Evolutionary conservation across 306 rosid species (phyloP).

Genomic region (Malus fusca): DNA sequence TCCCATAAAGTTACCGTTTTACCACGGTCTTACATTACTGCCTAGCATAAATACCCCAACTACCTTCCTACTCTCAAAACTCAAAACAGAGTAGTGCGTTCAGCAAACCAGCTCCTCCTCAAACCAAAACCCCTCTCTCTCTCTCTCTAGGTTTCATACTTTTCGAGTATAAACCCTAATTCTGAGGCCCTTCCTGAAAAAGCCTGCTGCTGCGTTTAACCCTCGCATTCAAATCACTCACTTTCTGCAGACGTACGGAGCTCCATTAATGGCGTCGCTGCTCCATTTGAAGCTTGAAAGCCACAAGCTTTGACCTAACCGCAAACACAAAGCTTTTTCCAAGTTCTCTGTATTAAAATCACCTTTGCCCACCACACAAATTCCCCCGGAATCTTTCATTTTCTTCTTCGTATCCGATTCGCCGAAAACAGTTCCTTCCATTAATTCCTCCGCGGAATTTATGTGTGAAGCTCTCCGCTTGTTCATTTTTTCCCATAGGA

Average conservation of each 20-base stretch:
- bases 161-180: slow-evolving; percentile 26
- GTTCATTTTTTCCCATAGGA: neutral
- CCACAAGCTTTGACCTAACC: neutral
- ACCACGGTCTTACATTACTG: neutral
- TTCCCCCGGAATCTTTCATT: neutral
- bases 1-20: neutral
- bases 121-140: neutral
- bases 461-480: neutral
- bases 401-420: slow-evolving; percentile 4
- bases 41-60: slow-evolving; percentile 63
- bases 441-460: neutral
- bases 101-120: neutral
- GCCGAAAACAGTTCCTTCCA: neutral
- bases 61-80: slow-evolving; percentile 6
- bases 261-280: slow-evolving; percentile 20
- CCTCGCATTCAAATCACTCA: neutral
- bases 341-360: neutral
- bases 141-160: neutral
- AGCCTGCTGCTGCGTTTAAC: slow-evolving; percentile 9
- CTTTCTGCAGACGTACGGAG: neutral
- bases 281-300: neutral
- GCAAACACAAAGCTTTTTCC: neutral
- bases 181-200: slow-evolving; percentile 20
- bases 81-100: neutral
- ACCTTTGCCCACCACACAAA: neutral